Conservation (phyloP, 2,329 filamentous ascomycete species). For the Nemania abortiva region DNA sequence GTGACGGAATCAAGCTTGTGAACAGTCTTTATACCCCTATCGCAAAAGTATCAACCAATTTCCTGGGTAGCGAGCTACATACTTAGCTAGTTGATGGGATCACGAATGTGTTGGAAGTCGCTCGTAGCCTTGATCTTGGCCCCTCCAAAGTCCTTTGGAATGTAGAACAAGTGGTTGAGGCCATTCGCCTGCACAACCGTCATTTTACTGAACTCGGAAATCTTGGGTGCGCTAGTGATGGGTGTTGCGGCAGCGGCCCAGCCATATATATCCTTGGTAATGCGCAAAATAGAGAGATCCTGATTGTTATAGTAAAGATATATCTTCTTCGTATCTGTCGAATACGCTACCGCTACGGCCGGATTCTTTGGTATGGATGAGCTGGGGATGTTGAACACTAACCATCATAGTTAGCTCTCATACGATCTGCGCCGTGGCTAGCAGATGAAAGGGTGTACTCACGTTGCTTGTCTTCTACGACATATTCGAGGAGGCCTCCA, state of each 20-base stretch:
- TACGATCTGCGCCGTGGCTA: background rate
- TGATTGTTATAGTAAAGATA: conserved; percentile 13
- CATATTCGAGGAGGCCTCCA: background rate
- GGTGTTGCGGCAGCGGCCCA: conserved; percentile 2
- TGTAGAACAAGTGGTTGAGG: conserved; percentile 32
- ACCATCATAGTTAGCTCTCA: background rate
- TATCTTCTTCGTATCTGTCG: background rate
- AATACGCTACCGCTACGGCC: background rate
- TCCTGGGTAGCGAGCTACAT: conserved; percentile 17
- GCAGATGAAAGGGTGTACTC: background rate
- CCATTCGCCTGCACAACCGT: conserved; percentile 27
- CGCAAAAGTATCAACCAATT: background rate
- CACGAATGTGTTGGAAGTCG: background rate
- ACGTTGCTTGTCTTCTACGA: background rate
- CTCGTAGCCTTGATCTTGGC: background rate
- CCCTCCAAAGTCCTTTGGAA: conserved; percentile 3
- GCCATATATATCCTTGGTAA: background rate
- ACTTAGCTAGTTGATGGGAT: background rate
- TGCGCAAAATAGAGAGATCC: background rate
- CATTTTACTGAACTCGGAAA: conserved; percentile 21
- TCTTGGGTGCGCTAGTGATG: conserved; percentile 1
- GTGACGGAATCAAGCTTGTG: background rate
- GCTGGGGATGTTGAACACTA: background rate
- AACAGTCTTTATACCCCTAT: background rate
- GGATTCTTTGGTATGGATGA: background rate